Percentiles rank a stretch among this genome's conserved stretches.
Evolutionary conservation across 1,284 basidiomycete species (phyloP).

Genomic region (Boletus smithii): DNA sequence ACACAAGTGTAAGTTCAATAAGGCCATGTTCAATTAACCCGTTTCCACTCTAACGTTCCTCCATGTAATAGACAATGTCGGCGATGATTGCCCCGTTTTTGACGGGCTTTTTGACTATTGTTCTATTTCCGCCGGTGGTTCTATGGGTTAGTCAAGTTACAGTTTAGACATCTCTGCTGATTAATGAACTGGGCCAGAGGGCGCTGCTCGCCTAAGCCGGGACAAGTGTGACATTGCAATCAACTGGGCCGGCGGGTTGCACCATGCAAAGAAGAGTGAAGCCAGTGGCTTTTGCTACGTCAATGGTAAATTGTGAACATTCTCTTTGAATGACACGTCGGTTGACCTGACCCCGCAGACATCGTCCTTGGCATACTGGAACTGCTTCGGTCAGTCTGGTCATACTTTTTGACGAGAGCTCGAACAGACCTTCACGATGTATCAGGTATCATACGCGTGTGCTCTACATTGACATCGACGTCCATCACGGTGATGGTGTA

Average conservation of each 20-base stretch:
- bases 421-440: background rate
- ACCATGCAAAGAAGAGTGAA: slow-evolving; percentile 98
- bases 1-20: slow-evolving; percentile 76
- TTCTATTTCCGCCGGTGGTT: slow-evolving; percentile 96
- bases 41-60: background rate
- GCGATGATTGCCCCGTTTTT: slow-evolving; percentile 98
- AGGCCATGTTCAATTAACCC: background rate
- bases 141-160: slow-evolving; percentile 74
- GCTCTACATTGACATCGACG: slow-evolving; percentile 98
- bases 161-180: slow-evolving; percentile 3
- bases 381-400: slow-evolving; percentile 66
- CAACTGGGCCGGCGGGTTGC: slow-evolving; percentile 97
- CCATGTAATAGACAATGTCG: slow-evolving; percentile 65
- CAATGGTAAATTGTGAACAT: slow-evolving; percentile 62
- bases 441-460: slow-evolving; percentile 89
- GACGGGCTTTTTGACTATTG: slow-evolving; percentile 98
- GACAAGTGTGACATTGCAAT: slow-evolving; percentile 99
- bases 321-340: background rate
- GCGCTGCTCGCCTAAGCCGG: slow-evolving; percentile 89
- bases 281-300: slow-evolving; percentile 99
- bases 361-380: slow-evolving; percentile 98
- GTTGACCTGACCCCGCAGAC: slow-evolving; percentile 47
- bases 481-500: slow-evolving; percentile 98
- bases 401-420: background rate
- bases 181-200: slow-evolving; percentile 59